Evolutionary conservation across 768 basidiomycete genomes (phyloP).

Genomic region (Lactarius deliciosus): DNA sequence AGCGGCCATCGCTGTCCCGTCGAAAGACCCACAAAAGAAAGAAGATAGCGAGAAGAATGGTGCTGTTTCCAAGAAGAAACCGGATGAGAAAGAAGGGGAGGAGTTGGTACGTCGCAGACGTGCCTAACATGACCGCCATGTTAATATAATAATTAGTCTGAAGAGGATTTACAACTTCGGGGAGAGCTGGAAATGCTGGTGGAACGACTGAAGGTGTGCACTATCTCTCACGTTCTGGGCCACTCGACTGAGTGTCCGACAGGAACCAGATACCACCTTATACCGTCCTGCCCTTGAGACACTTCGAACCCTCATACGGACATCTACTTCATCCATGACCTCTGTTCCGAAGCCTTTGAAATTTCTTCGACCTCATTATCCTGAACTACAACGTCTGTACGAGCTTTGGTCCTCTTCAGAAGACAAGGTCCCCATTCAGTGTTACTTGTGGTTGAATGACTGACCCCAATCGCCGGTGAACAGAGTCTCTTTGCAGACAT

Average conservation of each 20-base stretch:
- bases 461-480: constrained; percentile 7
- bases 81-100: constrained; percentile 53
- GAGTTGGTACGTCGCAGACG: constrained; percentile 65
- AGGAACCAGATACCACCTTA: constrained; percentile 87
- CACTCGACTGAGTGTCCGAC: constrained; percentile 22
- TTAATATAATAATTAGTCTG: constrained; percentile 55
- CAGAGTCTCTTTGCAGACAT: constrained; percentile 96
- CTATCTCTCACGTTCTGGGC: not conserved
- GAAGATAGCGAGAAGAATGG: constrained; percentile 52
- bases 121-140: not conserved
- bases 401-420: constrained; percentile 77
- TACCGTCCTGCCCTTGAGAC: constrained; percentile 93
- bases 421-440: constrained; percentile 56
- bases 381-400: constrained; percentile 79
- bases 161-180: constrained; percentile 92
- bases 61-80: constrained; percentile 38
- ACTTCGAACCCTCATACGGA: constrained; percentile 88
- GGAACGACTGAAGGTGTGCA: constrained; percentile 81
- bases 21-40: constrained; percentile 77
- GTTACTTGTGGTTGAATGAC: constrained; percentile 11
- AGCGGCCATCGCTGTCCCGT: constrained; percentile 59
- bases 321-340: constrained; percentile 98
- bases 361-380: constrained; percentile 94
- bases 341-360: constrained; percentile 98
- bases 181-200: constrained; percentile 96